Conservation (phyloP, 306 rosid genomes). For the Ziziphus jujuba region DNA sequence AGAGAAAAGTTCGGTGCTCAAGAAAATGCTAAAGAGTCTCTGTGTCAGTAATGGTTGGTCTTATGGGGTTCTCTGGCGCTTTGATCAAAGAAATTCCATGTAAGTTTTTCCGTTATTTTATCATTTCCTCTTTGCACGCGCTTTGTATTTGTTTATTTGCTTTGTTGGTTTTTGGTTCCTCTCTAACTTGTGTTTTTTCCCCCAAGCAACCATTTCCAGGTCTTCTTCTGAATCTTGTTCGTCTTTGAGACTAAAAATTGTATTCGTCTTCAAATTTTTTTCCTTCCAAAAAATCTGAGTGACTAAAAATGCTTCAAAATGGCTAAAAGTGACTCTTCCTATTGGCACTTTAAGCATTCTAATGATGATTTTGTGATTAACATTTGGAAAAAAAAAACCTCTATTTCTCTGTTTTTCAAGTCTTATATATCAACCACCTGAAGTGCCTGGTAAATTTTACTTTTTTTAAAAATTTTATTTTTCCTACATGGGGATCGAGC, state of each 20-base stretch:
- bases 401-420: background rate
- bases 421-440: background rate
- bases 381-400: too few relatives aligned
- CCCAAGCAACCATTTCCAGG: too few relatives aligned
- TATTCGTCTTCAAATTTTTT: background rate
- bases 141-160: background rate
- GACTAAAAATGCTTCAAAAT: background rate
- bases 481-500: slow-evolving; percentile 1
- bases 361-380: background rate
- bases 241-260: background rate
- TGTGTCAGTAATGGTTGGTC: slow-evolving; percentile 65
- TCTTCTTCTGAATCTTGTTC: background rate
- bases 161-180: slow-evolving; percentile 7
- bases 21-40: slow-evolving; percentile 53
- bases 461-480: too few relatives aligned
- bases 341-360: background rate
- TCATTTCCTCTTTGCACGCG: background rate
- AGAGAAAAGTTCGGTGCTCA: slow-evolving; percentile 38
- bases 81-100: slow-evolving; percentile 60
- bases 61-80: slow-evolving; percentile 82
- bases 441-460: background rate
- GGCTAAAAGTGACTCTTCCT: background rate
- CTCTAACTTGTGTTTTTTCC: background rate
- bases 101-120: slow-evolving; percentile 27
- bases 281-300: background rate